Conservation (phyloP, 441 rosid genomes). For the Erysimum cheiri region DNA sequence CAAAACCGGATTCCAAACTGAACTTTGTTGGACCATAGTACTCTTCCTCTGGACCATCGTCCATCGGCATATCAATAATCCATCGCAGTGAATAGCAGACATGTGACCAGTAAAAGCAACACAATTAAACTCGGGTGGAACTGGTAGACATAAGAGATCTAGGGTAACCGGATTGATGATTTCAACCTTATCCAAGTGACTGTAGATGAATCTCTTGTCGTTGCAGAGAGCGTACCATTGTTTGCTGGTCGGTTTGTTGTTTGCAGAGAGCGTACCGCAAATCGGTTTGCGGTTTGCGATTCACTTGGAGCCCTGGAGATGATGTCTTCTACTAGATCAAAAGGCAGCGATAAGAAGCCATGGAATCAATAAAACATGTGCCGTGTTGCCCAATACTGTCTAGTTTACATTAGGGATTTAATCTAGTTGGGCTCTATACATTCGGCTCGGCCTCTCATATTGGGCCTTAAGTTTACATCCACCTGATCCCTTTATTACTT, state of each 20-base stretch:
- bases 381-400: too few relatives aligned
- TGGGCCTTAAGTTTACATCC: not conserved
- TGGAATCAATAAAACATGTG: not conserved
- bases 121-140: not conserved
- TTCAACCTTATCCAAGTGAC: not conserved
- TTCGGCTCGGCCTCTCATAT: not conserved
- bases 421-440: not conserved
- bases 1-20: too few relatives aligned
- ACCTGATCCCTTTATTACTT: too few relatives aligned
- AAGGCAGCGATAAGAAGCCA: not conserved
- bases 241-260: not conserved
- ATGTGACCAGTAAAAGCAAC: not conserved
- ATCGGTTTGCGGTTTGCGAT: too few relatives aligned
- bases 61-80: not conserved
- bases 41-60: not conserved
- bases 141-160: not conserved
- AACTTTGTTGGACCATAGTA: too few relatives aligned
- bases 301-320: not conserved
- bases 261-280: too few relatives aligned
- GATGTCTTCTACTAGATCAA: not conserved
- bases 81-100: not conserved
- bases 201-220: slow-evolving; percentile 2
- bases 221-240: slow-evolving; percentile 4
- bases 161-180: not conserved
- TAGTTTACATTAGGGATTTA: not conserved